Evolutionary conservation across 768 basidiomycete species (phyloP).

Genomic region (Leccinum disarticulatum): DNA sequence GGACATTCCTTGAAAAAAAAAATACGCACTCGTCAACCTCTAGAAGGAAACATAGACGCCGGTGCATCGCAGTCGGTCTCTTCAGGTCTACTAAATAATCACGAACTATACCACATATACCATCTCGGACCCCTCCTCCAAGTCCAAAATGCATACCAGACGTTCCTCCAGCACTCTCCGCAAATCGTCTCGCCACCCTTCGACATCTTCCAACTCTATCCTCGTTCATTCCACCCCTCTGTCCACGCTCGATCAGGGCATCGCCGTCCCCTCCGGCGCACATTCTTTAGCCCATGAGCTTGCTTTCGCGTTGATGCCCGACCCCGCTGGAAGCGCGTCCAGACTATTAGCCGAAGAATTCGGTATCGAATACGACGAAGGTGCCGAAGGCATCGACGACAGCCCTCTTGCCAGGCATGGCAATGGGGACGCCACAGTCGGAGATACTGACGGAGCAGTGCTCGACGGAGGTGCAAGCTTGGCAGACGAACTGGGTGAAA

Average conservation of each 20-base stretch:
- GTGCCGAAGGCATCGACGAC: constrained; percentile 72
- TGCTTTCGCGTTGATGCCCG: constrained; percentile 84
- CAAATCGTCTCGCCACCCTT: constrained; percentile 32
- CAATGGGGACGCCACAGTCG: constrained; percentile 27
- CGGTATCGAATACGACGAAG: constrained; percentile 87
- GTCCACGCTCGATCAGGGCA: constrained; percentile 33
- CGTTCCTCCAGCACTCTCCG: constrained; percentile 28
- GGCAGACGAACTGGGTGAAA: constrained; percentile 41
- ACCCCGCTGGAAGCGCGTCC: constrained; percentile 69
- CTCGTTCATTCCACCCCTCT: constrained; percentile 29
- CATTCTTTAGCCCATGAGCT: constrained; percentile 86
- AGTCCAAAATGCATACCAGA: constrained; percentile 27
- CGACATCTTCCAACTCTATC: constrained; percentile 19
- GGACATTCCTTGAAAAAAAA: constrained; percentile 28
- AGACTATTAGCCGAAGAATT: constrained; percentile 84
- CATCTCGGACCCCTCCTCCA: not conserved
- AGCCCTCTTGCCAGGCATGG: constrained; percentile 26
- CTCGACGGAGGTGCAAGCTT: constrained; percentile 36
- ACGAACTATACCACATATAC: constrained; percentile 11
- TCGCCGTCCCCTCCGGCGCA: constrained; percentile 30
- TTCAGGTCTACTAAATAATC: constrained; percentile 8
- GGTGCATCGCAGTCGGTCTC: constrained; percentile 8
- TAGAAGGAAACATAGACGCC: not conserved
- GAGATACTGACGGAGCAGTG: constrained; percentile 33
- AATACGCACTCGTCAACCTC: constrained; percentile 9